Percentiles rank a stretch among this genome's conserved stretches.
These are phyloP conservation scores for Trifolium dubium DNA, from an alignment of 306 rosid species.

Conservation along the genomic window DNA sequence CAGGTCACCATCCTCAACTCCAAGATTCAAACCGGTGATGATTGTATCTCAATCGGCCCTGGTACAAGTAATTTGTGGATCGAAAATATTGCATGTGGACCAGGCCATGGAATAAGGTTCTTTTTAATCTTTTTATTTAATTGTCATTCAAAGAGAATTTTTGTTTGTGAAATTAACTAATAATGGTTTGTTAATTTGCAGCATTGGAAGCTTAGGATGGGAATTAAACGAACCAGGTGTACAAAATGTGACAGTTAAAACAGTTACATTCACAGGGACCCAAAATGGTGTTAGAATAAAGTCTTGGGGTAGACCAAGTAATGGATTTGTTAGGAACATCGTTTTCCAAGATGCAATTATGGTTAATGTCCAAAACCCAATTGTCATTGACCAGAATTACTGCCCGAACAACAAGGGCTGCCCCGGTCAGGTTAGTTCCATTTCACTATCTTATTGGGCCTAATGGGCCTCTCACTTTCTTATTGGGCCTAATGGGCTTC, in stretches of 20 bases:
- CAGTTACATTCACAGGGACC: conserved; percentile 48
- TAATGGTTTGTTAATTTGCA: conserved; percentile 29
- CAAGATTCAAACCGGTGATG: conserved; percentile 65
- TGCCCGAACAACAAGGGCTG: conserved; percentile 55
- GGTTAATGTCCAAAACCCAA: conserved; percentile 65
- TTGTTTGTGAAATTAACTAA: background rate
- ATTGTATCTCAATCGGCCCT: conserved; percentile 71
- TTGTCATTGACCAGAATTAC: conserved; percentile 66
- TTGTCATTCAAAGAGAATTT: background rate
- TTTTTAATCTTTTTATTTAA: no score
- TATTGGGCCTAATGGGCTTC: background rate
- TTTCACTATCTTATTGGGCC: background rate
- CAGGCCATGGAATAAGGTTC: conserved; percentile 73
- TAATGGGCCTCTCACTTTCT: background rate
- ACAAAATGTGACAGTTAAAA: conserved; percentile 68
- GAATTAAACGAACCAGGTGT: conserved; percentile 55
- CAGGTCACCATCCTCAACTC: conserved; percentile 54
- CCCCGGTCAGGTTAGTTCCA: conserved; percentile 52
- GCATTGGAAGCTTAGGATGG: conserved; percentile 74
- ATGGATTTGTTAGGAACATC: conserved; percentile 52
- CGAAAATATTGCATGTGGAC: conserved; percentile 64
- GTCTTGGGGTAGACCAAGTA: conserved; percentile 66
- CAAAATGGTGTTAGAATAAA: conserved; percentile 69
- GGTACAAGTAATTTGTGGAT: conserved; percentile 71
- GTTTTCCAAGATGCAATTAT: conserved; percentile 54